Evolutionary conservation across 805 yeast genomes (phyloP).

Genomic region (Debaryomyces maramus): DNA sequence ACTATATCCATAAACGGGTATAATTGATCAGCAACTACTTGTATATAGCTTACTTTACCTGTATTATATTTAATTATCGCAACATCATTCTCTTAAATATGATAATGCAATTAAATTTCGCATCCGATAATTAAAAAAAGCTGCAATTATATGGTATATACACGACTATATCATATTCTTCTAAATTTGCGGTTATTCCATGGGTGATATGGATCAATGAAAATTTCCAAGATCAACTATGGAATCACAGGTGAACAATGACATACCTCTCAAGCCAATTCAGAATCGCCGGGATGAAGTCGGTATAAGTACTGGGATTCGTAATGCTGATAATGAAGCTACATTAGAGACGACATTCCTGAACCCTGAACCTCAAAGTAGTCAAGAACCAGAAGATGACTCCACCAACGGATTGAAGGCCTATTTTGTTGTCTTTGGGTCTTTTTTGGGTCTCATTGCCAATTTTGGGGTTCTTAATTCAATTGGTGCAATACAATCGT

Average conservation of each 20-base stretch:
- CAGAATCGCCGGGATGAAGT: background rate
- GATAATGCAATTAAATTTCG: too few relatives aligned
- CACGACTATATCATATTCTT: too few relatives aligned
- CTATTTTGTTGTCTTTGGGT: constrained; percentile 56
- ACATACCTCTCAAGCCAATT: background rate
- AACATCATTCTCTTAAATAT: too few relatives aligned
- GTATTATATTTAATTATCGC: too few relatives aligned
- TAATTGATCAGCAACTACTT: background rate
- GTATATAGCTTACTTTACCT: too few relatives aligned
- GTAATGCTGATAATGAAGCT: background rate
- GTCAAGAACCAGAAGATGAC: background rate
- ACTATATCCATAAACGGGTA: background rate
- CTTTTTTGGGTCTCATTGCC: constrained; percentile 55
- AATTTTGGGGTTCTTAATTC: constrained; percentile 58
- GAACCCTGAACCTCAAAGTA: background rate
- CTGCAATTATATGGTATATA: too few relatives aligned
- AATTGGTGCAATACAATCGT: constrained; percentile 63
- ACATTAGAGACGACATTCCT: background rate
- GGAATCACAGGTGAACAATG: background rate
- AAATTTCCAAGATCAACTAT: background rate
- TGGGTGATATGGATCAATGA: too few relatives aligned
- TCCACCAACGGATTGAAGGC: constrained; percentile 53
- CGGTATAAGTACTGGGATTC: background rate
- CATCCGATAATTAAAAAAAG: too few relatives aligned
- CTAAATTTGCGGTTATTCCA: too few relatives aligned